phyloP scores from a whole-genome alignment of 345 rosid species.

The Eucalyptus erythrocorys region DNA sequence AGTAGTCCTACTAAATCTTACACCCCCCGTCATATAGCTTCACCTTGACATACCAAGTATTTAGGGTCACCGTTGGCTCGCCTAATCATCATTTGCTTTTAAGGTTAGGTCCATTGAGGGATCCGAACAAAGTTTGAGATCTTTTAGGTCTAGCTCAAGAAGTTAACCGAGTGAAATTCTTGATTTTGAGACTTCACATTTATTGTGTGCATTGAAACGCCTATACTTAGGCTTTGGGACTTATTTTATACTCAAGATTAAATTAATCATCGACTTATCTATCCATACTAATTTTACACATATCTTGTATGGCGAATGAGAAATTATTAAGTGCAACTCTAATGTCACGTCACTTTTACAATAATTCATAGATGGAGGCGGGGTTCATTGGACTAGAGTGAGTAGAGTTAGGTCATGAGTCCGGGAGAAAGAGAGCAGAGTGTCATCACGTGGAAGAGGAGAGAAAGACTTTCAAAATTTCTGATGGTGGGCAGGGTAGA shows the following conservation, averaged over 20 bases:
- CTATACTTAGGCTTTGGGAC: not conserved
- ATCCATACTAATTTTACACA: not conserved
- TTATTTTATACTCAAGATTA: not conserved
- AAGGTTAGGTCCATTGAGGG: not conserved
- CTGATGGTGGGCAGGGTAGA: too few relatives aligned
- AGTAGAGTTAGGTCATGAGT: too few relatives aligned
- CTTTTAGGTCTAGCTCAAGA: not conserved
- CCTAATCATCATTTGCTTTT: not conserved
- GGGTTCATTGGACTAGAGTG: too few relatives aligned
- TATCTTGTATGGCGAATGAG: not conserved
- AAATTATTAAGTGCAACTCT: not conserved
- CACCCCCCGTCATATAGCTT: not conserved
- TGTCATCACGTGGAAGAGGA: too few relatives aligned
- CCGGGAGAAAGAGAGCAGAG: too few relatives aligned
- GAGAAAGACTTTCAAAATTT: too few relatives aligned
- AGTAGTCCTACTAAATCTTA: not conserved
- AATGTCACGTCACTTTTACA: not conserved
- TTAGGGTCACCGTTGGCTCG: not conserved
- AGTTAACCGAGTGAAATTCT: not conserved
- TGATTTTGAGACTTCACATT: not conserved
- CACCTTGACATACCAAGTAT: rapidly evolving
- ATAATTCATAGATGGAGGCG: not conserved
- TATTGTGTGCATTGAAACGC: not conserved
- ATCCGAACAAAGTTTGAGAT: not conserved
- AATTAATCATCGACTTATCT: not conserved